Base-by-base conservation (phyloP, 1,284 basidiomycete species). In the Xerocomus cyaneibrunnescens region DNA sequence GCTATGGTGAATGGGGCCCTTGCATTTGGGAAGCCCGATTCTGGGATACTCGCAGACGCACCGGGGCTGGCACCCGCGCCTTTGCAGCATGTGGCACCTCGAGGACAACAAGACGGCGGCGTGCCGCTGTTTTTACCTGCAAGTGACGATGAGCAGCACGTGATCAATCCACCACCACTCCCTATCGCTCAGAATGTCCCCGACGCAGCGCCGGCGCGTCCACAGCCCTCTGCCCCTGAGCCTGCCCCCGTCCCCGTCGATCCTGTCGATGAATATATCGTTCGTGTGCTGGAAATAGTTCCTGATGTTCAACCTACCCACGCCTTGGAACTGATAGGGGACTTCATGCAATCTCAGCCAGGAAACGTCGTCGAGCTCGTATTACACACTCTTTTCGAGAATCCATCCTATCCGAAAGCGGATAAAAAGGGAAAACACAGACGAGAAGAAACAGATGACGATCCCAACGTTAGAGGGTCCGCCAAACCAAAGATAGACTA, bases 251-350 rank as follows among this genome's bases (percentile, higher is more conserved):
- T 34, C 8, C 40, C 27, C 1, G 30, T 36, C 3, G 56, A 62
- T 40, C 57, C 62, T 14, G 13, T 50, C 10, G 64, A 67, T 35
- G 55, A 31, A 23, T 50, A 54, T 19, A 13, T 81, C 40, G 74
- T 76, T 7, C 78, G 74, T 43, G 74, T 88, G 31, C 70, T 86
- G 36, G 85, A 87, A 61, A 76, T 89, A 32, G 67, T 88, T 21
- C 87, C 87, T 0, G 83, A 88, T 58, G 83, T 87, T 10, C 73
- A 77, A 9, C 79, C 81, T 0, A 72, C 74, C 3, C 74, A 87
- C 57, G 76, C 76, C 10, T 60, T 72, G 17, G 55, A 64, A 1
- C 76, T 87, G 25, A 62, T 87, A 12, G 64, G 71, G 30, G 60
- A 73, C 42, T 69, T 77, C 52, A 56, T 73, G 19, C 62, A 65